These are phyloP conservation scores for Boletus reticuloceps DNA, from an alignment of 768 basidiomycete genomes.

Conservation along the genomic window DNA sequence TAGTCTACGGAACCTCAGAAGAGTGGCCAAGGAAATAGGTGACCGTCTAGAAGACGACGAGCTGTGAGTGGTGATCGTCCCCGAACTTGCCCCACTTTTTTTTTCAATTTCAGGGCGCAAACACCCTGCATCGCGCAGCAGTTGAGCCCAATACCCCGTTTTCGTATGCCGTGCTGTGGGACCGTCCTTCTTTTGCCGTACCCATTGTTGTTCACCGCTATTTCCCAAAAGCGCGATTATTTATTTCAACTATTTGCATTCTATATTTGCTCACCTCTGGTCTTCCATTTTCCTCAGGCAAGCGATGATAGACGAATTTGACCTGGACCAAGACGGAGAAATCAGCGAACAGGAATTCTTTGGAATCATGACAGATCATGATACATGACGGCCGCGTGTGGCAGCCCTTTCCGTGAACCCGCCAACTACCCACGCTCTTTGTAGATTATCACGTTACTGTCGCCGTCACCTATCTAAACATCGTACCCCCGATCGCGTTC, in stretches of 20 bases:
- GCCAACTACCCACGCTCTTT: constrained; percentile 2
- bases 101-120: constrained; percentile 13
- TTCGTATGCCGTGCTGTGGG: constrained; percentile 24
- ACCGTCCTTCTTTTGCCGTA: constrained; percentile 14
- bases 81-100: constrained; percentile 3
- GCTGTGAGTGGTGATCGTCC: constrained; percentile 58
- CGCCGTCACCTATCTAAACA: constrained; percentile 14
- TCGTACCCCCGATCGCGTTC: constrained; percentile 20
- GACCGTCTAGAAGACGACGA: constrained; percentile 95
- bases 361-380: constrained; percentile 89
- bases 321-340: constrained; percentile 96
- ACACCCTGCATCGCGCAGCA: constrained; percentile 23
- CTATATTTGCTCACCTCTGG: constrained; percentile 31
- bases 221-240: constrained; percentile 15
- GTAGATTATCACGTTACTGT: constrained; percentile 8
- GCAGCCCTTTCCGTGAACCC: not conserved
- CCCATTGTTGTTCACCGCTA: constrained; percentile 26
- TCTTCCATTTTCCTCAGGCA: constrained; percentile 56
- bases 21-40: constrained; percentile 96
- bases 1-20: constrained; percentile 80
- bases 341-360: constrained; percentile 97
- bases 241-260: constrained; percentile 11
- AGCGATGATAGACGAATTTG: constrained; percentile 99
- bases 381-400: constrained; percentile 45
- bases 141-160: constrained; percentile 27